These are phyloP conservation scores for Ophiostoma quercus DNA, from an alignment of 2,329 filamentous ascomycete genomes.

Conservation along the genomic window DNA sequence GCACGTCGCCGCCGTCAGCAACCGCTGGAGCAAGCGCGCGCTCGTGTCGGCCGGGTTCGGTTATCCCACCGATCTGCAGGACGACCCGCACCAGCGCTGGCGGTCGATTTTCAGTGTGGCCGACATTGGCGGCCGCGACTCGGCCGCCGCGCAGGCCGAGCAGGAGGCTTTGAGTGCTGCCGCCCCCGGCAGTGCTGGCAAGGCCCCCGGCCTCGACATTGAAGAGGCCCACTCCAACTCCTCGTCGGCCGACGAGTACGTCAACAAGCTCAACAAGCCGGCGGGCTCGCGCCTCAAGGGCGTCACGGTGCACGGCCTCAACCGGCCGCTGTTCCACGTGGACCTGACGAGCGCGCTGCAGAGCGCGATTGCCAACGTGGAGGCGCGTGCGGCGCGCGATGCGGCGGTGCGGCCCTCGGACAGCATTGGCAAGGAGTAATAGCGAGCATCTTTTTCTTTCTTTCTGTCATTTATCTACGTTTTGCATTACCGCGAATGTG, in stretches of 20 bases:
- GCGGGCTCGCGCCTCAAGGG: constrained; percentile 16
- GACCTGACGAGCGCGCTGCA: constrained; percentile 86
- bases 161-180: constrained; percentile 39
- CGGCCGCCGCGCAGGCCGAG: constrained; percentile 65
- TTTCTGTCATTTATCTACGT: neutral
- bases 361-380: constrained; percentile 75
- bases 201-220: constrained; percentile 27
- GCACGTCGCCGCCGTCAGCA: constrained; percentile 51
- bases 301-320: constrained; percentile 76
- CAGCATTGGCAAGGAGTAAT: constrained; percentile 19
- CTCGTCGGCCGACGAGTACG: constrained; percentile 35
- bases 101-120: constrained; percentile 94
- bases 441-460: neutral
- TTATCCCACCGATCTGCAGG: constrained; percentile 52
- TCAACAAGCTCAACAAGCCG: constrained; percentile 32
- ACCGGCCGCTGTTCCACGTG: constrained; percentile 87
- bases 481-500: constrained; percentile 4
- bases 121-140: constrained; percentile 66
- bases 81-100: constrained; percentile 63
- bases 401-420: constrained; percentile 20
- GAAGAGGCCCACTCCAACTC: constrained; percentile 28
- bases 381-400: constrained; percentile 44
- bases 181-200: constrained; percentile 20
- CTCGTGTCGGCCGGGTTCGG: constrained; percentile 54
- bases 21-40: constrained; percentile 54